These are phyloP conservation scores for Theobroma grandiflorum DNA, from an alignment of 441 rosid genomes.

Conservation along the genomic window DNA sequence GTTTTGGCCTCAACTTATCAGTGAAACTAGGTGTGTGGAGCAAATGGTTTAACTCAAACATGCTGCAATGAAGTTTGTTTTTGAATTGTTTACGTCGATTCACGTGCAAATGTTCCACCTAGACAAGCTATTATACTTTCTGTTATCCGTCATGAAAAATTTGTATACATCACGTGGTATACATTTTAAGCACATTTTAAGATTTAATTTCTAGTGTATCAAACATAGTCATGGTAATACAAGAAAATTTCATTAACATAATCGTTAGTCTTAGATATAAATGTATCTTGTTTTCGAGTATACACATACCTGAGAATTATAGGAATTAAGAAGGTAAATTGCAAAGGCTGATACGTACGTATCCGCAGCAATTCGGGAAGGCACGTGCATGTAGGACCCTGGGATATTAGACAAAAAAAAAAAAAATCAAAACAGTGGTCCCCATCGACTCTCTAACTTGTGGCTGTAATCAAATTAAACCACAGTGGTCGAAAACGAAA, in stretches of 20 bases:
- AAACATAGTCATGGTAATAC: too few relatives aligned
- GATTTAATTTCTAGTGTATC: too few relatives aligned
- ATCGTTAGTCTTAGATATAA: too few relatives aligned
- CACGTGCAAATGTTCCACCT: constrained; percentile 36
- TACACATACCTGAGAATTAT: too few relatives aligned
- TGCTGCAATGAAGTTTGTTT: background rate
- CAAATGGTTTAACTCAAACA: constrained; percentile 1
- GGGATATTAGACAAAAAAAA: background rate
- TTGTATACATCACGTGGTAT: constrained; percentile 22
- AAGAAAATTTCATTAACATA: too few relatives aligned
- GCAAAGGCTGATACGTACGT: background rate
- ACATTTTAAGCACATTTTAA: too few relatives aligned
- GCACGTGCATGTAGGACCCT: background rate
- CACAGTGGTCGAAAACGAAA: background rate
- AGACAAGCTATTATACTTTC: background rate
- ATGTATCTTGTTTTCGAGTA: too few relatives aligned
- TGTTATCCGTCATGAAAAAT: constrained; percentile 5
- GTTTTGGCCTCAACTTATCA: background rate
- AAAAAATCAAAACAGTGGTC: constrained; percentile 4
- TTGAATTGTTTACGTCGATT: constrained; percentile 22
- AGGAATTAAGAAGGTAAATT: background rate
- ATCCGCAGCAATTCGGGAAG: background rate
- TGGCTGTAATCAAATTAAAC: constrained; percentile 31
- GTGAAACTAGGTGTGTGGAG: background rate
- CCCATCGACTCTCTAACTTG: constrained; percentile 22